These are phyloP conservation scores for Sclerotinia sclerotiorum DNA, from an alignment of 2,329 filamentous ascomycete genomes.

Conservation along the genomic window DNA sequence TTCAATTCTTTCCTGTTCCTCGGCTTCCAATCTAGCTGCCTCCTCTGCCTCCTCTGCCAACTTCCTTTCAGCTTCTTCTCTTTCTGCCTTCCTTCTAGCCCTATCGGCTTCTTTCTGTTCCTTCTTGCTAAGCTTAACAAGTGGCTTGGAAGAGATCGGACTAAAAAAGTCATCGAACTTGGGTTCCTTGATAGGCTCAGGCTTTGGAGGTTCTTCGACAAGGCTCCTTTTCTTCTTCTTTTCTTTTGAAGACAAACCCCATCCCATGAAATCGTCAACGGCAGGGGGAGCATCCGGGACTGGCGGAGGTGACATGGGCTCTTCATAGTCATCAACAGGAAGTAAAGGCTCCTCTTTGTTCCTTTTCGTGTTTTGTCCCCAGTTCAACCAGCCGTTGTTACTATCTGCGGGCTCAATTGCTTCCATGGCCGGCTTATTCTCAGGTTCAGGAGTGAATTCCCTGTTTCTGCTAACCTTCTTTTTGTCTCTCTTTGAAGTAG, in stretches of 20 bases:
- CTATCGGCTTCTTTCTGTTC: conserved; percentile 52
- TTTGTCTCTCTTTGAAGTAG: conserved; percentile 43
- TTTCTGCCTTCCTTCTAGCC: conserved; percentile 49
- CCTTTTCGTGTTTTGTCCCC: conserved; percentile 37
- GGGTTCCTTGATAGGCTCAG: conserved; percentile 48
- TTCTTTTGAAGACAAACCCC: conserved; percentile 38
- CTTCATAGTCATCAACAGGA: conserved; percentile 40
- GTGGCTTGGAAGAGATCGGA: conserved; percentile 34
- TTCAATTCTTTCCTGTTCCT: conserved; percentile 34
- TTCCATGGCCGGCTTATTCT: conserved; percentile 31
- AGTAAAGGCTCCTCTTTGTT: conserved; percentile 36
- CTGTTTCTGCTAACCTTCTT: conserved; percentile 44
- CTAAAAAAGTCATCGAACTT: conserved; percentile 43
- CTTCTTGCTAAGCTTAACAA: conserved; percentile 48
- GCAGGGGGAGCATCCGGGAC: conserved; percentile 40
- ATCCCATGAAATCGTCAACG: conserved; percentile 38
- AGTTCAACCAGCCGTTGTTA: conserved; percentile 37
- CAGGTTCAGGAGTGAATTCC: conserved; percentile 29
- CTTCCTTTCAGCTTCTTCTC: conserved; percentile 48
- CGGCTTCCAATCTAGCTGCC: conserved; percentile 41
- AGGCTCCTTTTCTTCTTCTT: conserved; percentile 54
- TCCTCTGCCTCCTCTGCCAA: conserved; percentile 47
- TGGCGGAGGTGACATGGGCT: conserved; percentile 40
- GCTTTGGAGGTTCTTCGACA: conserved; percentile 47
- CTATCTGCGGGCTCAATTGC: conserved; percentile 31